Evolutionary conservation across 768 basidiomycete species (phyloP).

Genomic region (Krasilnikovozyma curviuscula): DNA sequence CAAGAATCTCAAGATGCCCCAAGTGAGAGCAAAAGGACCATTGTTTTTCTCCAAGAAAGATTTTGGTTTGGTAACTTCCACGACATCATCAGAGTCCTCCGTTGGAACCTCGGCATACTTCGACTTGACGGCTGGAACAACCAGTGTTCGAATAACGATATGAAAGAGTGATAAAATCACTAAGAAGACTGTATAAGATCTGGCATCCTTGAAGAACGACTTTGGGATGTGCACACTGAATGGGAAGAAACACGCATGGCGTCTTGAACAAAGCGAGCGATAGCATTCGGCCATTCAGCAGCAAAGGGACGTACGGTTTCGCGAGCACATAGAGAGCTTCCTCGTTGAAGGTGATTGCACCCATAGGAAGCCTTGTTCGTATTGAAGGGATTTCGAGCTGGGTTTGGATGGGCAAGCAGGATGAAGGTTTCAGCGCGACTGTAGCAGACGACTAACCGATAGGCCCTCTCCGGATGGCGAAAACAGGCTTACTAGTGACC

Average conservation of each 20-base stretch:
- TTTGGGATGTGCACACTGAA: background rate
- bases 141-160: slow-evolving; percentile 1
- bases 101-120: background rate
- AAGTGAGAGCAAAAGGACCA: slow-evolving; percentile 2
- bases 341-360: too few relatives aligned
- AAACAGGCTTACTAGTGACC: too few relatives aligned
- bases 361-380: too few relatives aligned
- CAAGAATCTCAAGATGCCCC: background rate
- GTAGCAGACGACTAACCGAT: too few relatives aligned
- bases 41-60: slow-evolving; percentile 5
- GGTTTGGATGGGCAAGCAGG: too few relatives aligned
- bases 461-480: too few relatives aligned
- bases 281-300: too few relatives aligned
- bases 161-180: background rate
- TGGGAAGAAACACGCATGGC: too few relatives aligned
- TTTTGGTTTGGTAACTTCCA: background rate
- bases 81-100: background rate
- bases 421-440: too few relatives aligned
- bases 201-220: background rate
- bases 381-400: too few relatives aligned
- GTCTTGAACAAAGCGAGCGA: too few relatives aligned
- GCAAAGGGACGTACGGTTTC: background rate
- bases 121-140: background rate
- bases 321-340: too few relatives aligned
- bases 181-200: background rate